Base-by-base conservation (phyloP, 2,329 filamentous ascomycete genomes). In the Ceratocystis huliohia region DNA sequence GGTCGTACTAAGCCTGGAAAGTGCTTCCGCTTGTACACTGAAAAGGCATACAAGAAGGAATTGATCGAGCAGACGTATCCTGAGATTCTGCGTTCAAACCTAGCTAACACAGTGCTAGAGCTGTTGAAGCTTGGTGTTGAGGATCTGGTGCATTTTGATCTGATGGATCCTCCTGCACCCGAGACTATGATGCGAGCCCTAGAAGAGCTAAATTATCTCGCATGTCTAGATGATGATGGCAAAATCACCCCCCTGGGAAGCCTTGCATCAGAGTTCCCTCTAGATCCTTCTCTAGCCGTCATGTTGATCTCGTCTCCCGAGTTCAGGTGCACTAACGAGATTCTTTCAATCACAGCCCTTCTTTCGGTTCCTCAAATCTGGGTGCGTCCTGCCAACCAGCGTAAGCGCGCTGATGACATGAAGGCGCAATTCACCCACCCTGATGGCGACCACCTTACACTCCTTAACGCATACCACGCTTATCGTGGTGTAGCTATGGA, bases 241-340 rank as follows among this genome's bases (percentile, higher is more conserved):
- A 89, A 96, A 73, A 83, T 99, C 68, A 99, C 94, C 1, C 79
- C 83, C 3, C 82, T 99, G 3, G 94, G 94, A 65, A 84, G 87
- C 68, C 80, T 96, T 67, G 93, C 94, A 0, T 96, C 94, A 3
- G 91, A 96, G 70, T 99, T 97, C 73, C 94, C 94, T 45, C 84
- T 99, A 25, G 95, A 99, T 74, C 94, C 94, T 1, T 86, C 91
- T 0, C 80, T 99, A 44, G 94, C 94, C 0, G 95, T 99, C 69
- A 97, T 99, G 94, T 83, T 99, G 67, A 96, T 99, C 75, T 92
- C 88, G 10, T 96, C 92, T 6, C 93, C 94, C 10, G 94, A 99
- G 74, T 99, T 99, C 77, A 96, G 94, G 79, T 99, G 94, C 81
- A 96, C 92, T 59, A 97, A 97, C 76, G 94, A 99, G 79, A 94